Evolutionary conservation across 352 stramenopile species (phyloP), one percentile per base, ranked within the genome.

Genomic region (Phytopythium mirpurense): DNA sequence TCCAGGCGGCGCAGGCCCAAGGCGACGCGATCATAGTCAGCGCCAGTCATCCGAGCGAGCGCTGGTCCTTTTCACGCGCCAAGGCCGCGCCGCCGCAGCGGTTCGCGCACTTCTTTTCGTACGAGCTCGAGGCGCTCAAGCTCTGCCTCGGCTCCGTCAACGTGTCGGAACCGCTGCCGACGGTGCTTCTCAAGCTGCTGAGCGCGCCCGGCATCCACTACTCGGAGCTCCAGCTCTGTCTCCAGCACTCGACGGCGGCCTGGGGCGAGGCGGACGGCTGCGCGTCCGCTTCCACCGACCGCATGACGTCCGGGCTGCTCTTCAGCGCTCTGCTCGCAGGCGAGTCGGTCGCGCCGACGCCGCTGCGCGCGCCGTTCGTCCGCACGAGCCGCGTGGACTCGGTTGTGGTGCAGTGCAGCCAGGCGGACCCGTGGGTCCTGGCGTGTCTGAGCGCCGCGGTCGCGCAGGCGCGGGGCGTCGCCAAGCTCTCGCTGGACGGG

Each of bases 121-220:
- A 68, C 53, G 60, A 68, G 31, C 41, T 66, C n/a, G 64, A 68
- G 44, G 62, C 56, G n/a, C 55, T 68, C 37, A 56, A 72, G 36
- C 44, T 71, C 26, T 72, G 64, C 54, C 44, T 68, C 15, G 64
- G 64, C 5, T 62, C 53, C 18, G 59, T 68, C 31, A 19, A 54
- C 29, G 31, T 68, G 21, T 72, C 60, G 9, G 43, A 45, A 10
- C 34, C 60, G 5, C 27, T 68, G 3, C 53, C 61, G 1, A 36
- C 59, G 8, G 64, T 66, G 15, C 19, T 61, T 32, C 51, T 68
- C 11, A 59, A 57, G 19, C 50, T 44, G 26, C 23, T 72, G 31
- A 41, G 46, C 1, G 54, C 64, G 32, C 26, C 53, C n/a, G n/a
- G n/a, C n/a, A n/a, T n/a, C n/a, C n/a, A n/a, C n/a, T n/a, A n/a